phyloP scores from a whole-genome alignment of 2,329 filamentous ascomycete species.

The Neofusicoccum ribis region DNA sequence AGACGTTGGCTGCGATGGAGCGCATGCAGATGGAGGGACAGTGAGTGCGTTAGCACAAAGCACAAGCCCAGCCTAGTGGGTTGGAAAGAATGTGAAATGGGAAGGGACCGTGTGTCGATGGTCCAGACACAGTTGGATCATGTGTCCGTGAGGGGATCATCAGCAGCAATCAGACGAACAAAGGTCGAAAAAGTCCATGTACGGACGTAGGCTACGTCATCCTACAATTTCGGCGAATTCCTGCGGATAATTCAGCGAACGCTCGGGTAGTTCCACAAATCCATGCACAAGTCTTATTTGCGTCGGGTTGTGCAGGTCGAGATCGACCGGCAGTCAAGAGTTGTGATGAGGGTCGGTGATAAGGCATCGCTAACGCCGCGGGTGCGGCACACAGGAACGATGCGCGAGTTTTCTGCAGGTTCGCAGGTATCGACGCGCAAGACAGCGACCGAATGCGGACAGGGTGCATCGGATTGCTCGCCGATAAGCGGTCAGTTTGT shows the following conservation, averaged over 20 bases:
- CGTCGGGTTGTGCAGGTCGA: neutral
- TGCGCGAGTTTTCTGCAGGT: neutral
- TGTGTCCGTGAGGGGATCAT: neutral
- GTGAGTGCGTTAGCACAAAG: neutral
- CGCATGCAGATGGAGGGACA: neutral
- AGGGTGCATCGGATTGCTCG: neutral
- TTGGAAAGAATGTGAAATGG: neutral
- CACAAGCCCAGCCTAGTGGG: neutral
- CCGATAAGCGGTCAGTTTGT: neutral
- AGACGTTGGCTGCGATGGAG: neutral
- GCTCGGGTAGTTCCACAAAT: neutral
- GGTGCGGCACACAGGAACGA: neutral
- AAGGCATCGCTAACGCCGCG: neutral
- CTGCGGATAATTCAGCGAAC: neutral
- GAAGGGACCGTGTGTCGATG: neutral
- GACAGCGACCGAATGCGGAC: neutral
- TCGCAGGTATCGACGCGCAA: neutral
- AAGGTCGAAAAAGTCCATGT: neutral
- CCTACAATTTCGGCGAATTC: neutral
- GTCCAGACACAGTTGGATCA: neutral
- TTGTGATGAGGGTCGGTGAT: neutral
- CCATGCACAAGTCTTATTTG: constrained; percentile 1
- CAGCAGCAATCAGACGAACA: neutral
- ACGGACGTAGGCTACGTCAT: neutral
- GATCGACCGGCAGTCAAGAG: neutral